Base-by-base conservation (phyloP, 768 basidiomycete species). In the Auricularia heimuer region DNA sequence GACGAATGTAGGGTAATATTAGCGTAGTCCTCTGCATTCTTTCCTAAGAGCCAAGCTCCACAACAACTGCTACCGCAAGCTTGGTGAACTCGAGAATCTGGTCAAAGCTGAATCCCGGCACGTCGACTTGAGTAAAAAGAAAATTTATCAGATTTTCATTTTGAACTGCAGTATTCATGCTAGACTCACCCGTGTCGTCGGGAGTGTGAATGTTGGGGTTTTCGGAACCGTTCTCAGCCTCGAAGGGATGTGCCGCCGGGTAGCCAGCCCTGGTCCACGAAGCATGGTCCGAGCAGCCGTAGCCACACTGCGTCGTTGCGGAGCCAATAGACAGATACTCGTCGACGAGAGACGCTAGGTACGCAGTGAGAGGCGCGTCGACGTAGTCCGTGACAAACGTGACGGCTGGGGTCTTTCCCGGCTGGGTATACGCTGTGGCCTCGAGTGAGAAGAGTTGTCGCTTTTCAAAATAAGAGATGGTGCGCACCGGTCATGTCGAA, bases 11-110 rank as follows among this genome's bases (percentile, higher is more conserved):
- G 29, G 29, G 29, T 29, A 29, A 29, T 29, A 29, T 29, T 29
- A 29, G 29, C 29, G 29, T 29, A 29, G 29, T 29, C 29, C 29
- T 29, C 29, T 29, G 29, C 29, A 29, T 29, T 29, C 29, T 3
- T 29, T 29, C 29, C 29, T 29, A 29, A 29, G 29, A 29, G 29
- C 29, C 29, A 29, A 85, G 68, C 70, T 86, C 85, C 67, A 85
- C 78, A 3, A 79, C 81, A 65, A 83, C 85, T 1, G 82, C 84
- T 11, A 85, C 77, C 16, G 77, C 82, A 21, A 87, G 76, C 73
- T 86, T 86, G 33, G 82, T 80, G 69, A 86, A 86, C 71, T 86
- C 82, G 34, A 83, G 73, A 62, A 82, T 82, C 70, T 85, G 82
- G 62, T 72, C 69, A 65, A 74, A 76, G 60, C 69, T 71, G 75